Evolutionary conservation across 306 rosid species (phyloP).

Genomic region (Lagenaria siceraria): DNA sequence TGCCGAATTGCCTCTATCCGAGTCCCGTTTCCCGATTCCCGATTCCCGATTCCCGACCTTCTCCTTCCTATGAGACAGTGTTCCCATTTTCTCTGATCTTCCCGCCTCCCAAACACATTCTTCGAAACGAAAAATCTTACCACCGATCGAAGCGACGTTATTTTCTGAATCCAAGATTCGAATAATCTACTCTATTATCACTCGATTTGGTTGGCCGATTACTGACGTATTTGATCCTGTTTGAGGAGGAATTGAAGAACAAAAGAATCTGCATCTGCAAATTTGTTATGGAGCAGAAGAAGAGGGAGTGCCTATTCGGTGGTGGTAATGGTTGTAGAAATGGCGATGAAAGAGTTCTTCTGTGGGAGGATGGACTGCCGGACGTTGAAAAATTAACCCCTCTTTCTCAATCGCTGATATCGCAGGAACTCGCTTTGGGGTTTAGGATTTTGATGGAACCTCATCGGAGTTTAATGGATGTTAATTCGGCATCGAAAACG

Average conservation of each 20-base stretch:
- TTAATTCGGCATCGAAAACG: slow-evolving; percentile 61
- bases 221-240: background rate
- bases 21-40: background rate
- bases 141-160: background rate
- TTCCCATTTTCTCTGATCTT: slow-evolving; percentile 4
- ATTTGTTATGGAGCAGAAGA: slow-evolving; percentile 33
- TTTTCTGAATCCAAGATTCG: slow-evolving; percentile 17
- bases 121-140: slow-evolving; percentile 19
- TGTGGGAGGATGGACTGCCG: slow-evolving; percentile 82
- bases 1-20: background rate
- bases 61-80: background rate
- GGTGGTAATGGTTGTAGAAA: background rate
- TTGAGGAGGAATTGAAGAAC: background rate
- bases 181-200: background rate
- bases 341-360: slow-evolving; percentile 41
- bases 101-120: slow-evolving; percentile 11
- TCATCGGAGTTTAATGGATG: slow-evolving; percentile 40
- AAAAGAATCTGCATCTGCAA: background rate
- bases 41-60: background rate
- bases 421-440: slow-evolving; percentile 73
- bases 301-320: slow-evolving; percentile 24
- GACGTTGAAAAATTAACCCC: slow-evolving; percentile 49
- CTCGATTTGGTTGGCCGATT: slow-evolving; percentile 3
- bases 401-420: slow-evolving; percentile 50
- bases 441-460: slow-evolving; percentile 75